phyloP scores from a whole-genome alignment of 73 alveolate species.

The Diophrys appendiculata region DNA sequence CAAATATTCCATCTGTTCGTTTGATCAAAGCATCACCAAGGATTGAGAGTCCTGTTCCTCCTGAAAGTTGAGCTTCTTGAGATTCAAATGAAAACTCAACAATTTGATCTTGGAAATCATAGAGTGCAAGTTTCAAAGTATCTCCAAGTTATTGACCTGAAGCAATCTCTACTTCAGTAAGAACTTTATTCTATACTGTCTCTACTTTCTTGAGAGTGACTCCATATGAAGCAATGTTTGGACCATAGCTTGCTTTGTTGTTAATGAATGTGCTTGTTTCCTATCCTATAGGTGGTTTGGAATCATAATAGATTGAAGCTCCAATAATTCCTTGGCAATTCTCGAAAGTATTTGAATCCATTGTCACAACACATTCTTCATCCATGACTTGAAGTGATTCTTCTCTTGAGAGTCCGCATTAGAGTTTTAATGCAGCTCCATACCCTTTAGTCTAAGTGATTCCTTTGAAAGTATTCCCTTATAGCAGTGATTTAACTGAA shows the following conservation, averaged over 20 bases:
- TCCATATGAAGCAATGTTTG: conserved; percentile 14
- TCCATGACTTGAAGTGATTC: too few relatives aligned
- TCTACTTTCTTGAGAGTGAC: too few relatives aligned
- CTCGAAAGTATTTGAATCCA: background rate
- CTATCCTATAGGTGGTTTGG: background rate
- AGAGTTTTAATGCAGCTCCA: too few relatives aligned
- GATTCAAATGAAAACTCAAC: background rate
- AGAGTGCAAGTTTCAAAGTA: background rate
- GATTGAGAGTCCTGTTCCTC: background rate
- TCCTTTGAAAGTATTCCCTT: too few relatives aligned
- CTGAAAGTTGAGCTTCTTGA: background rate
- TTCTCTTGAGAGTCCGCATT: too few relatives aligned
- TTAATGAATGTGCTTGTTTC: background rate
- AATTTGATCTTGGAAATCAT: background rate
- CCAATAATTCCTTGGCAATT: background rate
- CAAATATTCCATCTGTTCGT: too few relatives aligned
- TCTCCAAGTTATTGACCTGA: background rate
- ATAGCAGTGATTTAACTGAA: too few relatives aligned
- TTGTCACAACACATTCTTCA: too few relatives aligned
- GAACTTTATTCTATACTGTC: background rate
- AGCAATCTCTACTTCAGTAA: background rate
- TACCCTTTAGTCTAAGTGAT: too few relatives aligned
- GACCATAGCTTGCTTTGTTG: conserved; percentile 13
- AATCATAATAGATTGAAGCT: conserved; percentile 28
- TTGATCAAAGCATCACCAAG: background rate